Base-by-base conservation (phyloP, 2,329 filamentous ascomycete species). In the Diaporthe caulivora region DNA sequence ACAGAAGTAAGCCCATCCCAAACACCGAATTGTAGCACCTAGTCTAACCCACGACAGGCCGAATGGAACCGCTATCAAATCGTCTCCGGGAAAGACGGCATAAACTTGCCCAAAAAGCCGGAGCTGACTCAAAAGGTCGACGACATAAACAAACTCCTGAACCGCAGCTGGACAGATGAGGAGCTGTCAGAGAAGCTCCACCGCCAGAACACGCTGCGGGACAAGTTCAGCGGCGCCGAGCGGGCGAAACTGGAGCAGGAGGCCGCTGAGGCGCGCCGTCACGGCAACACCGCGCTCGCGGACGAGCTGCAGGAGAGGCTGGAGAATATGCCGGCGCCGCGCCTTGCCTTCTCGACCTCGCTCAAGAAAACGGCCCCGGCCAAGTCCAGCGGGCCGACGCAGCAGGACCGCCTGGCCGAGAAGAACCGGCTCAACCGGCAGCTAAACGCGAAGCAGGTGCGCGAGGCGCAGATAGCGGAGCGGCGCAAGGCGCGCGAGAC, bases 391-490 rank as follows among this genome's bases (percentile, higher is more conserved):
- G 85, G 87, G 11, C 86, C 88, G 44, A 87, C 86, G 15, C 93
- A 97, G 81, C 94, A 96, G 81, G 94, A 97, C 76, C 92, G 94
- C 37, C 88, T 98, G 31, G 94, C 94, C 0, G 90, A 93, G 79
- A 87, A 98, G 77, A 99, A 99, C 83, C 88, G 90, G 37, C 91
- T 93, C 80, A 98, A 98, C 83, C 92, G 96, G 75, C 91, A 92
- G 73, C 89, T 92, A 77, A 98, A 98, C 80, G 89, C 90, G n/a
- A 94, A 98, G 80, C 92, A 94, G 62, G 93, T 98, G n/a, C 94
- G 96, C 74, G 94, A 94, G 82, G 96, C 95, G 0, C 94, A 98
- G 80, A 87, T 98, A 72, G 92, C 93, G 77, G 97, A 99, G 84
- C 90, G 92, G 78, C 89, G 89, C 65, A 88, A 87, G 76, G 86